Conservation (phyloP, 106 monocot genomes). For the Amphibolis antarctica region DNA sequence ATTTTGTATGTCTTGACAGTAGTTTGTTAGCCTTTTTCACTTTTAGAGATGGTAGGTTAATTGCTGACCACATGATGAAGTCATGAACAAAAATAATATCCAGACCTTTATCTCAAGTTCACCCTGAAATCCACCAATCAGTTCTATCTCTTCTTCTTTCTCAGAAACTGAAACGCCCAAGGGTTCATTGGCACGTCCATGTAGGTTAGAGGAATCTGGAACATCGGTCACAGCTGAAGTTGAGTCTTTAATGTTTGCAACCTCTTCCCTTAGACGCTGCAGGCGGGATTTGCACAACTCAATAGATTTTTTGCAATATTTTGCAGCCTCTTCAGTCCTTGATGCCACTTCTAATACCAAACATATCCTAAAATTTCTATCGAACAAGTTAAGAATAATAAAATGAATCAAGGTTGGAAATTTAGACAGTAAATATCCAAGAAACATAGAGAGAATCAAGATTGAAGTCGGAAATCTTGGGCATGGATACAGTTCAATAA, state of each 20-base stretch:
- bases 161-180: constrained; percentile 5
- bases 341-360: constrained; percentile 58
- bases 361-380: constrained; percentile 86
- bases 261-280: constrained; percentile 35
- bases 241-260: constrained; percentile 6
- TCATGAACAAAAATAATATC: not conserved
- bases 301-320: constrained; percentile 75
- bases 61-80: not conserved
- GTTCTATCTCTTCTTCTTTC: constrained; percentile 44
- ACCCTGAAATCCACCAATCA: constrained; percentile 39
- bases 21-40: too few species aligned
- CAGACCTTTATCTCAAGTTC: constrained; percentile 79
- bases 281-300: constrained; percentile 53
- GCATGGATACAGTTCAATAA: constrained; percentile 87
- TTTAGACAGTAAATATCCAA: not conserved
- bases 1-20: too few species aligned
- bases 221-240: not conserved
- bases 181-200: constrained; percentile 5
- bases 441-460: not conserved
- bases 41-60: not conserved
- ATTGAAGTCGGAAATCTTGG: constrained; percentile 1
- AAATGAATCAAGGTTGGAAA: not conserved
- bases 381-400: constrained; percentile 1
- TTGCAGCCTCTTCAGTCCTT: constrained; percentile 57
- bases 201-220: constrained; percentile 4